Evolutionary conservation across 805 yeast genomes (phyloP).

Genomic region (Candida caryicola): DNA sequence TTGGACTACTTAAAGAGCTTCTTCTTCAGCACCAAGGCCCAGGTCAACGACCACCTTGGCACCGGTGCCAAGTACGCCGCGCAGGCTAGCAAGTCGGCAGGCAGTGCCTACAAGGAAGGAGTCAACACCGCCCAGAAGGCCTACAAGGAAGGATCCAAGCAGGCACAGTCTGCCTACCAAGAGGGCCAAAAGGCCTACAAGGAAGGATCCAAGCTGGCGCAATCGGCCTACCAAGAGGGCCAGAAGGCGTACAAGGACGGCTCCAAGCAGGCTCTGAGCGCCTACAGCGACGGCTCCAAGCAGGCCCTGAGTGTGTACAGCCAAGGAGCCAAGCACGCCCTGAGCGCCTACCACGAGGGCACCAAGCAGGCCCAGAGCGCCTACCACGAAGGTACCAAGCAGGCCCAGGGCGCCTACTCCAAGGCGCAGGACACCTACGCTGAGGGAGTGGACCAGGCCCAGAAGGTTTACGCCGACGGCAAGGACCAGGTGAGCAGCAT

Average conservation of each 20-base stretch:
- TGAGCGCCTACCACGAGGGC: not conserved
- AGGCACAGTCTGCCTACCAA: constrained; percentile 3
- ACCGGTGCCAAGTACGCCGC: not conserved
- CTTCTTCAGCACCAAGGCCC: constrained; percentile 1
- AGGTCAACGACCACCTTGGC: not conserved
- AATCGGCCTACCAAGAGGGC: constrained; percentile 7
- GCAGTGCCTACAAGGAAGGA: not conserved
- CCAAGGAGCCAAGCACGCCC: not conserved
- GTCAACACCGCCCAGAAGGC: constrained; percentile 1
- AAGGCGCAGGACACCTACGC: constrained; percentile 6
- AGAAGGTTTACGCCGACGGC: not conserved
- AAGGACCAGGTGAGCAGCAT: not conserved
- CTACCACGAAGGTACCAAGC: constrained; percentile 2
- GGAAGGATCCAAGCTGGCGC: constrained; percentile 6
- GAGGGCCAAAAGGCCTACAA: constrained; percentile 6
- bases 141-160: not conserved
- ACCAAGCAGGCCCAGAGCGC: too few relatives aligned
- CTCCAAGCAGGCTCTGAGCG: constrained; percentile 1
- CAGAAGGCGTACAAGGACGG: constrained; percentile 2
- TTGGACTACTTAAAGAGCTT: not conserved
- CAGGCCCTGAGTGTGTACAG: not conserved
- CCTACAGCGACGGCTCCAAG: not conserved
- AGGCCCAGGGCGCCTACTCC: constrained; percentile 1
- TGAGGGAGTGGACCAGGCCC: not conserved
- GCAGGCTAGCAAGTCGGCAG: not conserved